Conservation (phyloP, 352 stramenopile genomes). For the Phytopythium oedochilum region DNA sequence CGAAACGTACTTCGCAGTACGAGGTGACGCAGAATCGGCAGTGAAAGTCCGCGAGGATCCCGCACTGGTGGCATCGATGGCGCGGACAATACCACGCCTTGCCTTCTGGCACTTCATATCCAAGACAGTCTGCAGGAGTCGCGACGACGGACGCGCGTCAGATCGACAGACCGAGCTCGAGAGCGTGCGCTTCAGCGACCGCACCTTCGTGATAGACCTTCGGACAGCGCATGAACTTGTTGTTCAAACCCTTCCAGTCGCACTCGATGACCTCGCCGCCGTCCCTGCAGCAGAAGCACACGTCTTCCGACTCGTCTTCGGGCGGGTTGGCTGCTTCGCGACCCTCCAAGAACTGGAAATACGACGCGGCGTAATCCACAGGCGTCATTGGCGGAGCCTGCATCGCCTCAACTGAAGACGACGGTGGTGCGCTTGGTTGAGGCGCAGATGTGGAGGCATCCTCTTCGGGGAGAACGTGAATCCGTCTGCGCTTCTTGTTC, state of each 20-base stretch:
- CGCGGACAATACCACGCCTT: constrained; percentile 63
- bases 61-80: constrained; percentile 62
- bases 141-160: not conserved
- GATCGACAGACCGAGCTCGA: not conserved
- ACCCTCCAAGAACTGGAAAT: constrained; percentile 55
- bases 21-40: constrained; percentile 75
- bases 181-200: not conserved
- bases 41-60: constrained; percentile 42
- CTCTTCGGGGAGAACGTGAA: constrained; percentile 1
- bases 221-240: constrained; percentile 36
- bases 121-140: constrained; percentile 47
- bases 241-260: constrained; percentile 52
- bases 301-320: constrained; percentile 60
- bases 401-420: not conserved
- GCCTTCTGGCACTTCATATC: constrained; percentile 50
- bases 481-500: constrained; percentile 48
- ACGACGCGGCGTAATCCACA: constrained; percentile 58
- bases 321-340: constrained; percentile 27
- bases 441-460: constrained; percentile 1
- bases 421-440: not conserved
- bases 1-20: constrained; percentile 43
- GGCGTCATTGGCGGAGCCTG: constrained; percentile 25
- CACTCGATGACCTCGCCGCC: constrained; percentile 77
- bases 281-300: constrained; percentile 85
- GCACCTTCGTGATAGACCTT: constrained; percentile 83